Base-by-base conservation (phyloP, 2,329 filamentous ascomycete species). In the Xylariaceae sp. region DNA sequence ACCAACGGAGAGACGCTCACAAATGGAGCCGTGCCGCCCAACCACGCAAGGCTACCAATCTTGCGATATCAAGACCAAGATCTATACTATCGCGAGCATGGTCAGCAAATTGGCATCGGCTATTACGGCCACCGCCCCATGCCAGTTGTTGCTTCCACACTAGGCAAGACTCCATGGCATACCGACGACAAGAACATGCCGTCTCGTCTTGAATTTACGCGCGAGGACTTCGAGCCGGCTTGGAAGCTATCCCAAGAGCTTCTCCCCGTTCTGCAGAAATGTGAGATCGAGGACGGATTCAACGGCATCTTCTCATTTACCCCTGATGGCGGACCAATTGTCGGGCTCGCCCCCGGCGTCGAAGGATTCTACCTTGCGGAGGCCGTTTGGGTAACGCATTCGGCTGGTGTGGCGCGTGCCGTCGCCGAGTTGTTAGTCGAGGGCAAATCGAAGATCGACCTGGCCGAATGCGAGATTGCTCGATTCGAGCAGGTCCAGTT, bases 351-450 rank as follows among this genome's bases (percentile, higher is more conserved):
- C 1, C 51, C 53, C 18, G 48, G 49, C 38, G 48, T 56, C 17
- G 53, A 56, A 31, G 53, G 53, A n/a, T 56, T 56, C 51, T 56
- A 51, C 31, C 51, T 56, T 33, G 53, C 53, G 2, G 53, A 56
- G 42, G 53, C 53, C 33, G 53, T 56, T 14, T 56, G 53, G 53
- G 53, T 56, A 33, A 56, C 53, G n/a, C 53, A 56, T 19, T 51
- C 51, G 5, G 53, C 53, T n/a, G 53, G 53, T 12, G 53, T 49
- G 6, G 53, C 53, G 1, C 53, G 53, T 19, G 53, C 53, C 27
- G 27, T 56, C n/a, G 53, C 51, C 18, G 53, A 56, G 45, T 30
- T 54, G 18, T 42, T 56, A n/a, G 51, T 48, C n/a, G 45, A 51
- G 10, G 53, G 51, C 51, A 53, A 46, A 42, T 56, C 53, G 11